Percentiles rank a stretch among this genome's conserved stretches.
Evolutionary conservation across 2,329 filamentous ascomycete species (phyloP).

Genomic region (Boeremia lycopersici): DNA sequence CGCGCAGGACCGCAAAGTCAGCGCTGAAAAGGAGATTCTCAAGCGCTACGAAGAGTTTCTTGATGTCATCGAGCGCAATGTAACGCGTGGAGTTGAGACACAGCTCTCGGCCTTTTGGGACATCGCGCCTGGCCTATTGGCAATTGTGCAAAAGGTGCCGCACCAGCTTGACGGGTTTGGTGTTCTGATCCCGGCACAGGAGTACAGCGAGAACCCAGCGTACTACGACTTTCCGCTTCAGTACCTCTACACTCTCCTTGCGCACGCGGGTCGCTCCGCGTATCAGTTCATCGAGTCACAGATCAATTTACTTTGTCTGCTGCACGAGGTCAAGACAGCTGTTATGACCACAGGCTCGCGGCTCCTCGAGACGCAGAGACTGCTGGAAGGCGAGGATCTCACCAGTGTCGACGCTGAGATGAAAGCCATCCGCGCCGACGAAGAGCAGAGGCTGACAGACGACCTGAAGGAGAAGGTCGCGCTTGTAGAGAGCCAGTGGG

Average conservation of each 20-base stretch:
- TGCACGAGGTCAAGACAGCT: conserved; percentile 87
- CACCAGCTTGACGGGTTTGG: conserved; percentile 64
- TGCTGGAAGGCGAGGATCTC: conserved; percentile 47
- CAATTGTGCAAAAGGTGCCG: conserved; percentile 81
- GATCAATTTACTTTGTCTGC: conserved; percentile 84
- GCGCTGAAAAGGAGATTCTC: conserved; percentile 73
- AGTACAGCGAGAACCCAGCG: conserved; percentile 83
- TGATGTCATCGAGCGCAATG: conserved; percentile 80
- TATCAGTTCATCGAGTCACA: conserved; percentile 98
- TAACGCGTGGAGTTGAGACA: conserved; percentile 84
- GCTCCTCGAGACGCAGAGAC: conserved; percentile 69
- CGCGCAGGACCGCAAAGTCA: conserved; percentile 70
- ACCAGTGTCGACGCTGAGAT: conserved; percentile 55
- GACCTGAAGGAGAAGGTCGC: conserved; percentile 94
- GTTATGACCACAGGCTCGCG: conserved; percentile 72
- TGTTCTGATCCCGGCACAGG: conserved; percentile 76
- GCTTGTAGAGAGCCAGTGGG: conserved; percentile 90
- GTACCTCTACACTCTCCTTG: conserved; percentile 84
- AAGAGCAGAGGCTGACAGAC: conserved; percentile 74
- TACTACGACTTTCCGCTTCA: conserved; percentile 84
- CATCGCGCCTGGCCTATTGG: conserved; percentile 81
- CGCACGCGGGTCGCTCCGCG: conserved; percentile 88
- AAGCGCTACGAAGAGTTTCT: conserved; percentile 78
- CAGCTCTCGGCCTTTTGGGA: conserved; percentile 98
- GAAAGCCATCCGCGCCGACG: conserved; percentile 65